Conservation (phyloP, 495 filamentous ascomycete genomes). For the Talaromyces thailandensis region DNA sequence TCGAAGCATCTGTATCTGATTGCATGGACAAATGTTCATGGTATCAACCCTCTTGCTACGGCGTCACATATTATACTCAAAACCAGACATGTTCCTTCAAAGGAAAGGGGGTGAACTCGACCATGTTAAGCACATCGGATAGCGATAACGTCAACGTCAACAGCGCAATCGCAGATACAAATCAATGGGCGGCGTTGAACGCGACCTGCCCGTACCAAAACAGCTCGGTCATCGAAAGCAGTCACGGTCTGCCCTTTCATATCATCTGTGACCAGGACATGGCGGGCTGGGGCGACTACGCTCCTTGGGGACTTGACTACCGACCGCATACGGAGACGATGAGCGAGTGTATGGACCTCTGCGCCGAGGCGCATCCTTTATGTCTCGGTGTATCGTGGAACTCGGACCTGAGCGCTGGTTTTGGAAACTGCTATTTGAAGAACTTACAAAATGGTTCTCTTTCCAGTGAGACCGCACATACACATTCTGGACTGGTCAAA, state of each 20-base stretch:
- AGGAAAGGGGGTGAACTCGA: not conserved
- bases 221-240: not conserved
- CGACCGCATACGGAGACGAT: constrained; percentile 3
- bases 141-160: constrained; percentile 1
- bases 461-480: not conserved
- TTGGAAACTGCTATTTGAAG: constrained; percentile 4
- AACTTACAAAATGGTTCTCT: not conserved
- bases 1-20: not conserved
- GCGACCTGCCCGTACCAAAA: constrained; percentile 2
- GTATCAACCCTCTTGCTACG: not conserved
- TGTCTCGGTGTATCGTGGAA: constrained; percentile 2
- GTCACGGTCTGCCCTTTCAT: not conserved
- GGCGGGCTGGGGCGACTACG: constrained; percentile 2
- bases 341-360: constrained; percentile 2
- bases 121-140: not conserved
- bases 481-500: not conserved
- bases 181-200: not conserved
- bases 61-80: constrained; percentile 2
- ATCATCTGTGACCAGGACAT: not conserved
- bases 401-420: constrained; percentile 1
- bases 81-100: constrained; percentile 6
- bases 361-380: not conserved
- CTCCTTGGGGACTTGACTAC: not conserved
- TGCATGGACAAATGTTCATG: not conserved
- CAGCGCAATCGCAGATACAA: constrained; percentile 4